These are phyloP conservation scores for Neospermospora avenae DNA, from an alignment of 2,329 filamentous ascomycete genomes.

Conservation along the genomic window DNA sequence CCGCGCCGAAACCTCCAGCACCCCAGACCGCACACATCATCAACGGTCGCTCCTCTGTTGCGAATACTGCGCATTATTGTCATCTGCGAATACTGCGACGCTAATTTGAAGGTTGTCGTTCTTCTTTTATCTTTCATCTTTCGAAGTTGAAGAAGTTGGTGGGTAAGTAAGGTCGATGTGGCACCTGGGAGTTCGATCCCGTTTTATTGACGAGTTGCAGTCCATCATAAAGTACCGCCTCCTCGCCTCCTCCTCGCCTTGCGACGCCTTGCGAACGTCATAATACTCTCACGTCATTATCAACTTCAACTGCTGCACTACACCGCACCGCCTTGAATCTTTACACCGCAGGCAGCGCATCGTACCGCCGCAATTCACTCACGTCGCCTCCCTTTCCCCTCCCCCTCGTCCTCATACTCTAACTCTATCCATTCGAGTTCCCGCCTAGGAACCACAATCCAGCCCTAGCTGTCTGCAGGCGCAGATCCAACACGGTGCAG, in stretches of 20 bases:
- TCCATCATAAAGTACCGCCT: background rate
- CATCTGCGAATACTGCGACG: background rate
- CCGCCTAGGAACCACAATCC: conserved; percentile 1
- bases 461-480: background rate
- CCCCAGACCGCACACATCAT: background rate
- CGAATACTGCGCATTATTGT: background rate
- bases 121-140: background rate
- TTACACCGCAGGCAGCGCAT: no score
- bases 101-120: background rate
- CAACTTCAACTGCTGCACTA: background rate
- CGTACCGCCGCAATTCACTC: no score
- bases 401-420: background rate
- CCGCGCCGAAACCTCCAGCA: background rate
- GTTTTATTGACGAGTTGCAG: background rate
- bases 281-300: background rate
- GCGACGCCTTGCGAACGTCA: background rate
- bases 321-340: no score
- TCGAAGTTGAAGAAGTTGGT: background rate
- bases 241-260: background rate
- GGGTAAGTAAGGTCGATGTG: background rate
- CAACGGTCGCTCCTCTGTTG: conserved; percentile 3
- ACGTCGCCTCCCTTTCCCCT: background rate
- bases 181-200: background rate
- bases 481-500: conserved; percentile 1
- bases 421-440: background rate